These are phyloP conservation scores for Ustilago sp. DNA, from an alignment of 1,284 basidiomycete genomes.

Conservation along the genomic window DNA sequence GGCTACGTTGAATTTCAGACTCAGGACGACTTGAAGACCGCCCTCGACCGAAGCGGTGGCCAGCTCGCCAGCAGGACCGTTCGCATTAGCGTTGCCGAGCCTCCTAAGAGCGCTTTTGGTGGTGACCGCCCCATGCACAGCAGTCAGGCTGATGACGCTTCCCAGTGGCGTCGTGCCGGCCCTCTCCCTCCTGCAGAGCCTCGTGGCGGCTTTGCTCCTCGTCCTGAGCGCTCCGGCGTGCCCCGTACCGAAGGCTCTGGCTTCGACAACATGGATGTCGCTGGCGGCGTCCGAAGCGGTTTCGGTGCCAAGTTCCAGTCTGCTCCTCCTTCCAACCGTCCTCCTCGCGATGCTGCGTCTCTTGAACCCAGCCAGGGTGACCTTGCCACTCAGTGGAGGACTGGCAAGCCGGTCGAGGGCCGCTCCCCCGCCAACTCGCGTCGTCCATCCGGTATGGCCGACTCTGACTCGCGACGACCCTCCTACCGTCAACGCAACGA, in stretches of 20 bases:
- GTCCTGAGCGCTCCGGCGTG: conserved; percentile 47
- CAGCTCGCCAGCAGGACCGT: conserved; percentile 81
- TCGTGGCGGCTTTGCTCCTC: conserved; percentile 49
- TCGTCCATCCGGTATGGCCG: conserved; percentile 35
- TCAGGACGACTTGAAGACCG: conserved; percentile 85
- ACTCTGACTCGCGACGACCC: conserved; percentile 33
- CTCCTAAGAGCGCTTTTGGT: conserved; percentile 72
- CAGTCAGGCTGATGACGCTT: conserved; percentile 72
- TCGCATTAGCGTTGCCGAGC: conserved; percentile 93
- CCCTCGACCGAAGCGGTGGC: conserved; percentile 68
- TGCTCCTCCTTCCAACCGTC: conserved; percentile 42
- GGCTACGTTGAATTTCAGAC: conserved; percentile 95
- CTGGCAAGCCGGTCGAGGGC: conserved; percentile 64
- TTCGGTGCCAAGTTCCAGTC: conserved; percentile 63
- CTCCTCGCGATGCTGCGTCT: conserved; percentile 46
- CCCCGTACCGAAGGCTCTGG: conserved; percentile 41
- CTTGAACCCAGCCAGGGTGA: conserved; percentile 63
- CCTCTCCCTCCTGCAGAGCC: conserved; percentile 74
- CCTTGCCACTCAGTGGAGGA: conserved; percentile 65
- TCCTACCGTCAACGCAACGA: conserved; percentile 48
- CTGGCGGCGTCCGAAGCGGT: conserved; percentile 62
- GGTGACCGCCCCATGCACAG: conserved; percentile 49
- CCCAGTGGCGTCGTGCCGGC: conserved; percentile 86
- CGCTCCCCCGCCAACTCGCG: conserved; percentile 45
- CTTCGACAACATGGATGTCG: conserved; percentile 67